Base-by-base conservation (phyloP, 495 filamentous ascomycete species). In the Parathielavia hyrcaniae region DNA sequence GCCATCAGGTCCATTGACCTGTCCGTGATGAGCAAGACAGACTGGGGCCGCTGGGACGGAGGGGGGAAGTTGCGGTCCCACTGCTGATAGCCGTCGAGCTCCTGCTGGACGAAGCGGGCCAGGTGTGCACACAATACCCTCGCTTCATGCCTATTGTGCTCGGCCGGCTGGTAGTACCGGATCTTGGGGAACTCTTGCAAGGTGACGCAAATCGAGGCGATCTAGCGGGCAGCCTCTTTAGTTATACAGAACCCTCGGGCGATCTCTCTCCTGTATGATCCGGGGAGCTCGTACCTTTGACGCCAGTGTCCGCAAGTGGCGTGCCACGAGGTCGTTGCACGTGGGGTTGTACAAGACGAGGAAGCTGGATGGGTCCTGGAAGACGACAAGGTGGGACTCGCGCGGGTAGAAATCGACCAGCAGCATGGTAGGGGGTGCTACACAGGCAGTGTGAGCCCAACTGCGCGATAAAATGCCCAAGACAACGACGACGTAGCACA, bases 301-400 rank as follows among this genome's bases (percentile, higher is more conserved):
- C 17, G 95, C 89, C 19, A 97, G 72, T 26, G 83, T 79, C 66
- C 87, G 80, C 75, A 98, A 80, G 64, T 98, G 92, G 41, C 78
- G 76, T 40, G 83, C 79, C 38, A 97, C 85, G 46, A 97, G 78
- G 59, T 86, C 78, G 66, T 91, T 92, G 71, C 95, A 97, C 49
- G 79, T 81, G 12, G 93, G 92, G 68, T 97, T 91, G 75, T 86
- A 98, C 51, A 98, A 73, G 12, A 92, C 81, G 4, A 90, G 91
- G 67, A 97, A 97, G 72, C 91, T 96, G 79, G 85, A 95, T 1
- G 95, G 92, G 69, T 97, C 93, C 55, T 87, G 79, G 61, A 97
- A 95, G 1, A 90, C 96, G 60, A 96, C 76, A 35, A 98, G 72
- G 65, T 89, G 89, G 13, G 95, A 95, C 75, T 98, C 93, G 56